These are phyloP conservation scores for Mycena belliarum DNA, from an alignment of 768 basidiomycete genomes.

Conservation along the genomic window DNA sequence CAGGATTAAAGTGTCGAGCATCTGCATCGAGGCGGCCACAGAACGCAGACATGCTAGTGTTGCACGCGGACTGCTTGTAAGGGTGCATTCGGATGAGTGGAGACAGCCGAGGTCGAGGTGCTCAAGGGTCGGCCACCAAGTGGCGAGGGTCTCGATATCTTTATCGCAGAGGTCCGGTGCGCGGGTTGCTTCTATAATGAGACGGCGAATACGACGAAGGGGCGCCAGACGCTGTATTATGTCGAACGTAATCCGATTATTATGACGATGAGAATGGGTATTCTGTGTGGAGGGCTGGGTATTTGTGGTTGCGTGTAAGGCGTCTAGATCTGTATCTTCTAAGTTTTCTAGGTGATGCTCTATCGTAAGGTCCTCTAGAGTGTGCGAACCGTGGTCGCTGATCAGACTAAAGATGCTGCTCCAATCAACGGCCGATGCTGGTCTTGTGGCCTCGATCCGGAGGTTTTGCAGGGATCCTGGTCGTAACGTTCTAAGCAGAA, in stretches of 20 bases:
- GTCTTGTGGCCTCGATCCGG: conserved; percentile 34
- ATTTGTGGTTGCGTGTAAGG: conserved; percentile 17
- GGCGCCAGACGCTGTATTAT: conserved; percentile 36
- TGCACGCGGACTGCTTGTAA: conserved; percentile 21
- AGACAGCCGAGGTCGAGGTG: conserved; percentile 42
- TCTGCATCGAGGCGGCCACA: conserved; percentile 26
- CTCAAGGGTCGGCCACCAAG: conserved; percentile 48
- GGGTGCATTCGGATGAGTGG: conserved; percentile 27
- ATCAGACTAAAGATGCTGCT: conserved; percentile 34
- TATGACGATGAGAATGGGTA: background rate
- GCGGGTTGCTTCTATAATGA: conserved; percentile 41
- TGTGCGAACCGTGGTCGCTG: conserved; percentile 27
- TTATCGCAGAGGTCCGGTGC: conserved; percentile 40
- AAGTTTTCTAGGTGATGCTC: conserved; percentile 43
- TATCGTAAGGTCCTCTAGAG: conserved; percentile 39
- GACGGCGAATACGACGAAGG: conserved; percentile 33
- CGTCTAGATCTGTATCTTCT: conserved; percentile 32
- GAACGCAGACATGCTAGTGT: conserved; percentile 30
- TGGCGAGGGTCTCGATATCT: conserved; percentile 38
- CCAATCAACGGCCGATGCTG: conserved; percentile 32
- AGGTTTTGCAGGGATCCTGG: conserved; percentile 32
- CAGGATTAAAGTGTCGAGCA: conserved; percentile 33
- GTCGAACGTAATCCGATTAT: conserved; percentile 29
- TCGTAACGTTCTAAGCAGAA: conserved; percentile 36
- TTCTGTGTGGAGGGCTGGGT: conserved; percentile 20